Base-by-base conservation (phyloP, 306 rosid species). In the Styphnolobium japonicum region DNA sequence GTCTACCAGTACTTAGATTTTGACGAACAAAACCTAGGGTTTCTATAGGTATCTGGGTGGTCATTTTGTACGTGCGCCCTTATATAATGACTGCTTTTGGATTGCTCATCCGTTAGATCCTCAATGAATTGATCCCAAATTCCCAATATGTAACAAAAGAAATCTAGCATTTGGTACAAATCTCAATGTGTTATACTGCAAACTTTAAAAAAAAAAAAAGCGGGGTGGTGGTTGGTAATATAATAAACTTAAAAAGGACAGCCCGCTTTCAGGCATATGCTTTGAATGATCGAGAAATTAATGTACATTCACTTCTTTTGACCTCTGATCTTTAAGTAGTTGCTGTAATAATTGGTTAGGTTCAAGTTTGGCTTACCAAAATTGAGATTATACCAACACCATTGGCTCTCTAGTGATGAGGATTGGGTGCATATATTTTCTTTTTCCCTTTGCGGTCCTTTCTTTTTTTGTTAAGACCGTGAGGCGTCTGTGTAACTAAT, bases 1-100 rank as follows among this genome's bases (percentile, higher is more conserved):
- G 82, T 86, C 53, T 75, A 42, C n/a, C 4, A 14, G 12, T 56
- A 68, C 85, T 56, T 84, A 67, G 90, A 87, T 75, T 87, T 85
- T 82, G 88, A 85, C 37, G 72, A 86, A 78, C 19, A 22, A 11
- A 78, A 37, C 53, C 82, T 84, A 84, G 87, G 83, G 88, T 37
- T 81, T 76, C 10, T 57, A 71, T 67, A 36, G 78, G 74, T 63
- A 82, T 57, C 61, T 53, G 21, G 71, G 78, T 51, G 22, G 71
- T 67, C 71, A 73, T 72, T 73, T 68, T 72, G 34, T 67, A 39
- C 76, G 73, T 67, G 73, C 37, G 11, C 52, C 16, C 70, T 67
- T 58, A n/a, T n/a, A n/a, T n/a, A 34, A 58, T 67, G 61, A 76
- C 57, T 27, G 73, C 33, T 37, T 76, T 51, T 27, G 53, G 46